Evolutionary conservation across 306 rosid genomes (phyloP), one percentile per base, ranked within the genome.

Genomic region (Cucumis hystrix): DNA sequence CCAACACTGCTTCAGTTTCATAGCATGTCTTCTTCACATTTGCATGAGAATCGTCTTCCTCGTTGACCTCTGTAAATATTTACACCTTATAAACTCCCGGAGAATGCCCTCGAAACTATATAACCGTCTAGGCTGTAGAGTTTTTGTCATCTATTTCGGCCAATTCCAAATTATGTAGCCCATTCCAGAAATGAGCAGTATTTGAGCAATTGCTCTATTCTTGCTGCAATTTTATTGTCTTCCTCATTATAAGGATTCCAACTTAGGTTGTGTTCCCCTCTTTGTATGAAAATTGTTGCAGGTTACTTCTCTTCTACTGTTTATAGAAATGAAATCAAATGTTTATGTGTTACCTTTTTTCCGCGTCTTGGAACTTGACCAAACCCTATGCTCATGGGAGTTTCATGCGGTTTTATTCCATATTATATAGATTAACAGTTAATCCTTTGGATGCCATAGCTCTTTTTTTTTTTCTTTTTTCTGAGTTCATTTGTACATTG

Each of bases 1-100:
- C 79, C 79, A 21, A 59, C 79, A 17, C 47, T 56, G 56, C 63
- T 76, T 58, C 79, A 61, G 73, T 77, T 61, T 57, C 73, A 77
- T n/a, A 77, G 39, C 33, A 40, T 25, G 35, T 12, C 79, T 43
- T 59, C 70, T 41, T 10, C 79, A 60, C 68, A 60, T 21, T 25
- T 77, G 73, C 72, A 77, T 13, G 79, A 61, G 41, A 62, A 63
- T 63, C 70, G 45, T 10, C 73, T 25, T 77, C 73, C 80, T 62
- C 80, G 33, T 15, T 77, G 52, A 77, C 49, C 75, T 68, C 56
- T 43, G 75, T 69, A 69, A 69, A 69, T 21, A 69, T 41, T 20
- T 43, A 43, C 56, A 69, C 54, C 56, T 69, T 69, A 69, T 68
- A 41, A 68, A 43, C 28, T 41, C 13, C 35, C 10, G 10, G 74